Percentiles rank a stretch among this genome's conserved stretches.
phyloP scores from a whole-genome alignment of 352 stramenopile species.

The Globisporangium paroecandrum region DNA sequence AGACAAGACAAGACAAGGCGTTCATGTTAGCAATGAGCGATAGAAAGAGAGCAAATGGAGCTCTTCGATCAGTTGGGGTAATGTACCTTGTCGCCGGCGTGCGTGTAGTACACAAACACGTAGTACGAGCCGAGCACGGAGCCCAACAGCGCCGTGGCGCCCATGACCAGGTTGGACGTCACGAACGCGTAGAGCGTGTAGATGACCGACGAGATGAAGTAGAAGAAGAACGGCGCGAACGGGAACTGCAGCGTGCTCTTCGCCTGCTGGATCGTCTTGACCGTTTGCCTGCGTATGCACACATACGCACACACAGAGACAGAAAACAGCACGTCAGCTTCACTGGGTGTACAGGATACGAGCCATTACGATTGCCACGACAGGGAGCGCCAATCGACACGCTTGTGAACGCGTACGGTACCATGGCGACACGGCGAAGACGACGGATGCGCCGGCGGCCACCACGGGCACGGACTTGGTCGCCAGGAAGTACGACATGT shows the following conservation, averaged over 20 bases:
- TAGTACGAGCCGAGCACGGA: constrained; percentile 61
- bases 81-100: constrained; percentile 37
- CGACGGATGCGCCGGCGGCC: constrained; percentile 52
- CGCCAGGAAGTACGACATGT: constrained; percentile 72
- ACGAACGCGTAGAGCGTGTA: constrained; percentile 74
- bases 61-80: background rate
- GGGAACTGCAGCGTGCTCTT: constrained; percentile 75
- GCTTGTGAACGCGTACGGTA: constrained; percentile 17
- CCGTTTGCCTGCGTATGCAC: constrained; percentile 39
- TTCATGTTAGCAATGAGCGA: background rate
- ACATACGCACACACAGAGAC: background rate
- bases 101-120: constrained; percentile 64
- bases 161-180: constrained; percentile 60
- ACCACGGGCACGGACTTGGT: constrained; percentile 58
- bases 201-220: constrained; percentile 80
- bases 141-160: constrained; percentile 52
- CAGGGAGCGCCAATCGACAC: background rate
- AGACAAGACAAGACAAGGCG: background rate
- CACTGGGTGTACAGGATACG: no score
- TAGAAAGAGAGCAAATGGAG: background rate
- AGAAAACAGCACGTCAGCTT: background rate
- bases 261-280: constrained; percentile 55
- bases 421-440: constrained; percentile 72
- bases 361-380: background rate
- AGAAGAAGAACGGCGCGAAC: constrained; percentile 84